Conservation (phyloP, 2,329 filamentous ascomycete genomes). For the Teratosphaeriaceae sp. region DNA sequence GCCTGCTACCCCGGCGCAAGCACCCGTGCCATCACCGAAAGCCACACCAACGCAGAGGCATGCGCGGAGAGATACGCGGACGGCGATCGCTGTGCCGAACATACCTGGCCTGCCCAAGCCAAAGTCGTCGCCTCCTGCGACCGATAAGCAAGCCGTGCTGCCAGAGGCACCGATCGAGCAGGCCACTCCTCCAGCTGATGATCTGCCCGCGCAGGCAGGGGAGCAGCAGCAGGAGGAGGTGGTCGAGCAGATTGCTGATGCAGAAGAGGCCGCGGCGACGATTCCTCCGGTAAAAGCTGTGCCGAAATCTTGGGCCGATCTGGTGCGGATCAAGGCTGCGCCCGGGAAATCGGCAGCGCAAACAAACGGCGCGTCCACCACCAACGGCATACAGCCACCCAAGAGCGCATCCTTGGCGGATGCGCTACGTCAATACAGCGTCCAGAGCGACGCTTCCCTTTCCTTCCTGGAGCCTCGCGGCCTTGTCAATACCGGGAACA, state of each 20-base stretch:
- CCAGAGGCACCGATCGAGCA: slow-evolving; percentile 8
- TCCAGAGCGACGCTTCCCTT: slow-evolving; percentile 58
- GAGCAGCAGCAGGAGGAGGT: neutral
- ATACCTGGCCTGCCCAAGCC: slow-evolving; percentile 43
- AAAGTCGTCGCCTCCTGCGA: slow-evolving; percentile 33
- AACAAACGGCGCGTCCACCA: slow-evolving; percentile 8
- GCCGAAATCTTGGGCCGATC: slow-evolving; percentile 60
- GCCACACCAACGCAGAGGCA: slow-evolving; percentile 24
- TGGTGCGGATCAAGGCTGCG: slow-evolving; percentile 44
- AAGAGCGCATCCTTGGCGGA: slow-evolving; percentile 58
- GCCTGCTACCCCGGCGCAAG: slow-evolving; percentile 42
- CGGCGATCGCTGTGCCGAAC: slow-evolving; percentile 46
- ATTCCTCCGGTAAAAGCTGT: slow-evolving; percentile 35
- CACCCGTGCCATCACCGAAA: slow-evolving; percentile 25
- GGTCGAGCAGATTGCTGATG: neutral
- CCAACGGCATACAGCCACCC: slow-evolving; percentile 34
- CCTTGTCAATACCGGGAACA: slow-evolving; percentile 93
- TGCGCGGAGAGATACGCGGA: slow-evolving; percentile 36
- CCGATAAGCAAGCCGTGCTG: slow-evolving; percentile 24
- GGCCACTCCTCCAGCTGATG: slow-evolving; percentile 8
- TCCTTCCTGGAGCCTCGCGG: slow-evolving; percentile 87
- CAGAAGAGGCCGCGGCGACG: slow-evolving; percentile 32
- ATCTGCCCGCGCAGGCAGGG: neutral
- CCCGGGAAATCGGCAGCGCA: slow-evolving; percentile 24
- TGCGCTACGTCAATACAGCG: slow-evolving; percentile 66